A percentile compares a stretch with the other conserved stretches of the same genome.
Evolutionary conservation across 257 asterid species (phyloP).

Genomic region (Solanum lycopersicoides): DNA sequence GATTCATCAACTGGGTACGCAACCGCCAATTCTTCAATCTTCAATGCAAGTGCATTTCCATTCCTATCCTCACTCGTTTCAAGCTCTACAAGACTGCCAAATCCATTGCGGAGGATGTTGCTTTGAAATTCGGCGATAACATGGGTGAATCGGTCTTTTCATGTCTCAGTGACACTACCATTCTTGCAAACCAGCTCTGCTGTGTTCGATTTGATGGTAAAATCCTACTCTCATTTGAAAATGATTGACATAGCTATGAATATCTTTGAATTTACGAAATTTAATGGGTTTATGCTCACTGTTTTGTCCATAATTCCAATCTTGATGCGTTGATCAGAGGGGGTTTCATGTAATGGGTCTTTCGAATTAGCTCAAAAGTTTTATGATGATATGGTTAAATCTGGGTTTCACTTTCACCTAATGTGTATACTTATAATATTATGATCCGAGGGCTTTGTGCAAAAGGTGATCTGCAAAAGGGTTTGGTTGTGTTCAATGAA

Average conservation of each 20-base stretch:
- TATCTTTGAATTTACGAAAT: constrained; percentile 35
- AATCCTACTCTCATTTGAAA: constrained; percentile 47
- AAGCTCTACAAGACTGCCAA: constrained; percentile 62
- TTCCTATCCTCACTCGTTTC: constrained; percentile 81
- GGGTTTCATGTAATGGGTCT: constrained; percentile 17
- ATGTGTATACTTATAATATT: no score
- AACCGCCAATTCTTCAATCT: constrained; percentile 54
- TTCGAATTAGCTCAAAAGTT: constrained; percentile 33
- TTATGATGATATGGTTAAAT: constrained; percentile 39
- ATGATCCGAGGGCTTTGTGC: constrained; percentile 63
- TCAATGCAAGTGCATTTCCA: constrained; percentile 42
- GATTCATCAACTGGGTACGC: constrained; percentile 64
- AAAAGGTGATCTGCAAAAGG: constrained; percentile 30
- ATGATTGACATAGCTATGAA: constrained; percentile 56
- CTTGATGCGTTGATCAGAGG: constrained; percentile 53
- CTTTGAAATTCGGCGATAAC: constrained; percentile 11
- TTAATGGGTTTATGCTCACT: constrained; percentile 68
- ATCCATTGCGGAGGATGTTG: constrained; percentile 47
- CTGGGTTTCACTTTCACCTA: no score
- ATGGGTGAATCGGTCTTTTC: constrained; percentile 35
- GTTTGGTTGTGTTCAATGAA: constrained; percentile 33
- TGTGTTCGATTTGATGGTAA: constrained; percentile 67
- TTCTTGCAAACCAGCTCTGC: constrained; percentile 65
- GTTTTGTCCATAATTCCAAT: constrained; percentile 63
- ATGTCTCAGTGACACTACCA: constrained; percentile 55